Evolutionary conservation across 73 alveolate genomes (phyloP), one percentile per base, ranked within the genome.

Genomic region (Halteria grandinella): DNA sequence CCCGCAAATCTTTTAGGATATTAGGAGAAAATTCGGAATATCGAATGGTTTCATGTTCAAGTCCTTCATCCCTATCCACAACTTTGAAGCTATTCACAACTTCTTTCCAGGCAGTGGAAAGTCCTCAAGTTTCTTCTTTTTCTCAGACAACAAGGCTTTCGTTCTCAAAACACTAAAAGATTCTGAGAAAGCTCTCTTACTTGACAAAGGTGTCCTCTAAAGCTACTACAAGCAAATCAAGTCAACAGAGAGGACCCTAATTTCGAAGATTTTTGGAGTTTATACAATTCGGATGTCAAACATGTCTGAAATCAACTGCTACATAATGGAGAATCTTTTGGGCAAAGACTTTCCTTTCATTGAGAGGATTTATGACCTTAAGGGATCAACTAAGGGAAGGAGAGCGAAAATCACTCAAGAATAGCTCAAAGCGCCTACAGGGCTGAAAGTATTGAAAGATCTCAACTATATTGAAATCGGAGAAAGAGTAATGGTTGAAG

Each of bases 101-200:
- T 81, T 83, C 66, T 20, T 37, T 31, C 53, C 76, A 34, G 86
- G 92, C 45, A 5, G 52, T 27, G 88, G 88, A 15, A 77, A 77
- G 40, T 77, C 88, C 17, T 49, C 77, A 2, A 60, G 81, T 21
- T 77, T 77, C 75, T 77, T 77, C 75, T 77, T 77, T 44, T 77
- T 77, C 58, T 18, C 88, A 1, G 88, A 77, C 27, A 48, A 77
- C 33, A 77, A 77, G 55, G 20, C 29, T 3, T 62, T 77, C 12
- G 81, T 77, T 33, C 49, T 77, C 8, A 77, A 77, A 43, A 77
- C 88, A 6, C 39, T 77, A 6, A 20, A 32, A 39, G 4, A 6
- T 36, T 18, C 45, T 2, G 77, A 62, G 33, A 66, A 66, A 45
- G 51, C 21, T 24, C 28, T 66, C 48, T 21, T 66, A 6, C 21